Base-by-base conservation (phyloP, 2,329 filamentous ascomycete genomes). In the Fusarium sororula region DNA sequence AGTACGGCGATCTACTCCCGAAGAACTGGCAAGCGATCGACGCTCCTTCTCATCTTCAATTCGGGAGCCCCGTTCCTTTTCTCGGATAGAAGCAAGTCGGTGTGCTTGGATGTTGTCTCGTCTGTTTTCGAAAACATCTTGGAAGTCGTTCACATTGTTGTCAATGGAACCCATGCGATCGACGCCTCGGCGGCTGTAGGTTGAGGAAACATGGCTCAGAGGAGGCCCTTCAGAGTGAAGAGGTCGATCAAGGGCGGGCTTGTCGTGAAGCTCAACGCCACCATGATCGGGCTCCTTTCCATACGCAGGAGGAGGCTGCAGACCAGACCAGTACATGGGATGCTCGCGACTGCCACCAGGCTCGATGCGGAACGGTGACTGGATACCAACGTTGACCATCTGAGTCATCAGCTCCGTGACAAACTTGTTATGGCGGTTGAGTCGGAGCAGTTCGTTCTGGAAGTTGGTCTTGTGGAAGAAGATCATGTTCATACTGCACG, bases 401-500 rank as follows among this genome's bases (percentile, higher is more conserved):
- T 94, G 90, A 42, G 93, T 87, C 92, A 98, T 97, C 79, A 98
- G 86, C 70, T 96, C 94, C 73, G 93, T 95, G 74, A 97, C 95
- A 82, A 98, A 98, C 80, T 95, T 96, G 87, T 98, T 98, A 78
- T 96, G 93, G 24, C 96, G 90, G 76, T 93, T 94, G 6, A 98
- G 89, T 84, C 96, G 95, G 30, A 98, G 87, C 50, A 97, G 87
- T 81, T 98, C 96, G 80, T 98, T 98, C 81, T 98, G 96, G 90
- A 93, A 98, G 82, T 96, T 98, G 67, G 93, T 94, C 83, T 98
- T 98, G 88, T 98, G 97, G 86, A 98, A 98, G 86, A 98, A 98
- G 79, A 98, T 92, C 64, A 98, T 91, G 82, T 98, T 98, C 79
- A 98, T 88, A 8, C 91, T 95, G 79, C 97, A 92, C 11, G 92